Percentiles rank a stretch among this genome's conserved stretches.
Conservation (phyloP, 164 flowering plant species). For the Euptelea pleiosperma region DNA sequence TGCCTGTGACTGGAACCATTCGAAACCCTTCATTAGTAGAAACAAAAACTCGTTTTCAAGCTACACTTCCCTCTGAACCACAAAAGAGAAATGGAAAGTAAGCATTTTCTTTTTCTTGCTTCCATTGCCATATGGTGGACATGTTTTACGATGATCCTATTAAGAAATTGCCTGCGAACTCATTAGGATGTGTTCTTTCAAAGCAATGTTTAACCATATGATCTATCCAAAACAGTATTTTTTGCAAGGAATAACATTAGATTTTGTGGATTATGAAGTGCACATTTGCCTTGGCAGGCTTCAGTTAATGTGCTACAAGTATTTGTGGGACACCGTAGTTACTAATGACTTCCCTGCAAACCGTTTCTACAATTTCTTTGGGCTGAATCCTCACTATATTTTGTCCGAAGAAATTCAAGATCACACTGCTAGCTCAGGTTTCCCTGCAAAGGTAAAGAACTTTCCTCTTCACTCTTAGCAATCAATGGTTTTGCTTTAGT, state of each 20-base stretch:
- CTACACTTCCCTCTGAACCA: conserved; percentile 66
- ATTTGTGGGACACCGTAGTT: conserved; percentile 68
- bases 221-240: not conserved
- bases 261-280: conserved; percentile 2
- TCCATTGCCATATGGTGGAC: not conserved
- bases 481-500: too few relatives aligned
- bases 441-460: conserved; percentile 53
- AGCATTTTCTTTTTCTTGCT: not conserved
- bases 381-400: conserved; percentile 46
- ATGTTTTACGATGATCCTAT: not conserved
- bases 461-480: not conserved
- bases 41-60: conserved; percentile 67
- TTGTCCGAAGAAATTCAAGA: conserved; percentile 59
- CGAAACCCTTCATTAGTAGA: conserved; percentile 53
- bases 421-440: conserved; percentile 37
- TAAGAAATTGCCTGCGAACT: too few relatives aligned
- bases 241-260: not conserved
- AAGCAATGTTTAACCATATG: too few relatives aligned
- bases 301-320: conserved; percentile 90
- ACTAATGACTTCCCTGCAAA: conserved; percentile 43
- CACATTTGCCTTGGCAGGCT: too few relatives aligned
- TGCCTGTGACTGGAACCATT: conserved; percentile 35
- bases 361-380: conserved; percentile 53
- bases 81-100: conserved; percentile 90
- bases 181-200: too few relatives aligned